A percentile compares a stretch with the other conserved stretches of the same genome.
These are phyloP conservation scores for Musa itinerans DNA, from an alignment of 176 grass and related monocot species.

Conservation along the genomic window DNA sequence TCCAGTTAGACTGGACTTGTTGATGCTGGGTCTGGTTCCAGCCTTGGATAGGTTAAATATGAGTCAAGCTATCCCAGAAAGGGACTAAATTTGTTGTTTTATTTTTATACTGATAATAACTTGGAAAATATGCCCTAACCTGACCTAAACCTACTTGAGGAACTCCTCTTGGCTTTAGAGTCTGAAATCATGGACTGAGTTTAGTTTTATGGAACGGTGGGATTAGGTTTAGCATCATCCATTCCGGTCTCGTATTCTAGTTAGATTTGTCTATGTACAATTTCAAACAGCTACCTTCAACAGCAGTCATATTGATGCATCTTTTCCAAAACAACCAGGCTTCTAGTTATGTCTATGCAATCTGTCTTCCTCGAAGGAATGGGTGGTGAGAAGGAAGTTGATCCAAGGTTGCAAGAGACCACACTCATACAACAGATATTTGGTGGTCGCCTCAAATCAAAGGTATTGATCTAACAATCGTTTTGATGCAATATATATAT, in stretches of 20 bases:
- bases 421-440: constrained; percentile 94
- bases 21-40: background rate
- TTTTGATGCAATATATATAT: background rate
- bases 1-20: background rate
- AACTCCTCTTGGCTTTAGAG: background rate
- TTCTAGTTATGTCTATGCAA: constrained; percentile 98
- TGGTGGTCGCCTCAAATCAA: constrained; percentile 85
- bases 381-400: constrained; percentile 78
- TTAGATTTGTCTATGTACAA: background rate
- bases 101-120: background rate
- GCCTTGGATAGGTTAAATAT: background rate
- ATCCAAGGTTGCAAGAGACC: constrained; percentile 79
- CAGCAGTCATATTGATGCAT: background rate
- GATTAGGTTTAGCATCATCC: background rate
- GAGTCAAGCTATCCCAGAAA: background rate
- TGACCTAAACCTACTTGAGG: background rate
- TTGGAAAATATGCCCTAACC: background rate
- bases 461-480: constrained; percentile 32
- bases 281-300: background rate
- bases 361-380: constrained; percentile 66
- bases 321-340: constrained; percentile 31
- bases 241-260: background rate
- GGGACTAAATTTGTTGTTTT: background rate
- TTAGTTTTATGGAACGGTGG: too few relatives aligned
- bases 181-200: background rate